A percentile compares a stretch with the other conserved stretches of the same genome.
Evolutionary conservation across 1,139 yeast species (phyloP).

Genomic region (Zhuliangozyma blackwelliae): DNA sequence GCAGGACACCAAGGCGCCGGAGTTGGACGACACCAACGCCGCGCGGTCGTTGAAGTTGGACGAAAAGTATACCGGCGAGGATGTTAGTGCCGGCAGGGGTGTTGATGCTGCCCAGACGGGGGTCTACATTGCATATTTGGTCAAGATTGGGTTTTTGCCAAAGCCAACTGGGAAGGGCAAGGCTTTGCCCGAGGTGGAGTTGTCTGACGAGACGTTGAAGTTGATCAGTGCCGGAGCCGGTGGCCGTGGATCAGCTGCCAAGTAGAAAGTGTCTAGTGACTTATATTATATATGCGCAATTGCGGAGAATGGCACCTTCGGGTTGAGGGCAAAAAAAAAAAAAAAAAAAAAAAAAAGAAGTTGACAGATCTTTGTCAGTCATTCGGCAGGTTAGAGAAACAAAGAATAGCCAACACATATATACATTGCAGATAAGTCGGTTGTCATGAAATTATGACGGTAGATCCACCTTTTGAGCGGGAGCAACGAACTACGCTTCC

Average conservation of each 20-base stretch:
- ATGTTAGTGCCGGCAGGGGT: slow-evolving; percentile 67
- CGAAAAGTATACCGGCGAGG: slow-evolving; percentile 58
- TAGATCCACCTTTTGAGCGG: no score
- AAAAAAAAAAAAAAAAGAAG: no score
- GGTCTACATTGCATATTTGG: slow-evolving; percentile 72
- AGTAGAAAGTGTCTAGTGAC: slow-evolving; percentile 11
- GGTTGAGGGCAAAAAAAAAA: no score
- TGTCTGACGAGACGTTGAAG: slow-evolving; percentile 57
- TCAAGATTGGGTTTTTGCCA: slow-evolving; percentile 74
- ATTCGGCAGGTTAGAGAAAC: no score
- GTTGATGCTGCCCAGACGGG: slow-evolving; percentile 66
- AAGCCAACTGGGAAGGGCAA: slow-evolving; percentile 45
- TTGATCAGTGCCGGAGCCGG: slow-evolving; percentile 81
- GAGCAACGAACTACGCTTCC: no score
- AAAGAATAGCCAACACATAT: no score
- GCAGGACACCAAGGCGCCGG: slow-evolving; percentile 89
- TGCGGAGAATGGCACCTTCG: no score
- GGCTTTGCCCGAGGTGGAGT: slow-evolving; percentile 53
- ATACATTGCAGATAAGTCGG: no score
- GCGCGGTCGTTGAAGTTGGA: slow-evolving; percentile 59
- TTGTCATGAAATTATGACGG: no score
- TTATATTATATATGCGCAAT: no score
- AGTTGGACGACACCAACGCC: slow-evolving; percentile 83
- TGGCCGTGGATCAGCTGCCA: slow-evolving; percentile 68
- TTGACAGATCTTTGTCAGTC: no score